phyloP scores from a whole-genome alignment of 2,329 filamentous ascomycete species.

The Lachnellula arida region DNA sequence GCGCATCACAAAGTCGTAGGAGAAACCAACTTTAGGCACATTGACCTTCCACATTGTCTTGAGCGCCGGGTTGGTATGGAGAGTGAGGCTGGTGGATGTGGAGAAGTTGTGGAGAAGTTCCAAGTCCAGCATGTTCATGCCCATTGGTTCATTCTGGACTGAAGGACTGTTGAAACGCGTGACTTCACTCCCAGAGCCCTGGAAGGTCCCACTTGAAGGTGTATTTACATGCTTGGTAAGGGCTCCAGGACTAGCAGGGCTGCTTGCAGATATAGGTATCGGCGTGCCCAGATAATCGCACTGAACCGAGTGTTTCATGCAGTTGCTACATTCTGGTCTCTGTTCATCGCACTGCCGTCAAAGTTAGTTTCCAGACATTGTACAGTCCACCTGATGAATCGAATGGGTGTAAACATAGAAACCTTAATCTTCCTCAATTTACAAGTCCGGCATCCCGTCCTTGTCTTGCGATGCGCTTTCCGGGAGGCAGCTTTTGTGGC shows the following conservation, averaged over 20 bases:
- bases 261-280: constrained; percentile 1
- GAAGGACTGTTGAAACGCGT: background rate
- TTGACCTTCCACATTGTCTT: constrained; percentile 44
- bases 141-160: background rate
- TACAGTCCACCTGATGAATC: background rate
- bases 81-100: constrained; percentile 44
- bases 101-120: constrained; percentile 51
- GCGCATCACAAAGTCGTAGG: constrained; percentile 44
- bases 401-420: background rate
- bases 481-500: constrained; percentile 17
- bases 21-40: constrained; percentile 42
- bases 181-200: constrained; percentile 1
- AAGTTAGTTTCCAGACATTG: background rate
- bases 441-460: constrained; percentile 37
- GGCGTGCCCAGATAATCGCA: constrained; percentile 33
- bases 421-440: constrained; percentile 40
- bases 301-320: constrained; percentile 37
- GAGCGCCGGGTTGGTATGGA: constrained; percentile 38
- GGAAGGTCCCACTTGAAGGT: background rate
- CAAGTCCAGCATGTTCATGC: constrained; percentile 40
- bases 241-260: constrained; percentile 7
- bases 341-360: constrained; percentile 37
- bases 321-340: constrained; percentile 37
- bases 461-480: constrained; percentile 33
- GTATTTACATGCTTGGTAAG: constrained; percentile 3